Conservation (phyloP, 495 filamentous ascomycete genomes). For the Acidomyces sp. region DNA sequence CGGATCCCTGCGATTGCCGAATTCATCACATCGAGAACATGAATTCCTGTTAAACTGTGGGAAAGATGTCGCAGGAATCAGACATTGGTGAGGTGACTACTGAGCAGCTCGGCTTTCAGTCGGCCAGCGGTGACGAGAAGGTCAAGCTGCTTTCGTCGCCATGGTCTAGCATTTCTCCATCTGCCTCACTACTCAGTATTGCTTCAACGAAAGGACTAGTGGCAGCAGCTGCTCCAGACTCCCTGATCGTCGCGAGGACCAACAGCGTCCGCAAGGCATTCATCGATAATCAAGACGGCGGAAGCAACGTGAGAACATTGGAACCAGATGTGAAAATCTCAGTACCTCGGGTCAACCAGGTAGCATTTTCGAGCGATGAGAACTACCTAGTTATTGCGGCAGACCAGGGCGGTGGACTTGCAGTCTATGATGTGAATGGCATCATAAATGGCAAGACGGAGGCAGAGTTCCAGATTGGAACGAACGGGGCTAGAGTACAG, state of each 20-base stretch:
- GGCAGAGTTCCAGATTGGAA: constrained; percentile 57
- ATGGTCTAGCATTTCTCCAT: constrained; percentile 61
- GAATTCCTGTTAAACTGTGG: constrained; percentile 5
- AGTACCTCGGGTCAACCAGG: constrained; percentile 68
- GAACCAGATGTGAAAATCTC: constrained; percentile 58
- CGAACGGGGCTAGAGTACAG: constrained; percentile 60
- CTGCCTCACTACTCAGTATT: constrained; percentile 72
- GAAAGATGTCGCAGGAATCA: constrained; percentile 1
- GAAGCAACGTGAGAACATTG: constrained; percentile 56
- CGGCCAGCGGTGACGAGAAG: constrained; percentile 66
- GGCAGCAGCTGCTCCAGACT: constrained; percentile 75
- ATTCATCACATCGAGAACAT: no score
- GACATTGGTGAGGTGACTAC: constrained; percentile 50
- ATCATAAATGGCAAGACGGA: constrained; percentile 54
- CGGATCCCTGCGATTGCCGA: no score
- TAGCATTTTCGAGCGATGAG: constrained; percentile 80
- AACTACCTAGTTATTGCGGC: constrained; percentile 70
- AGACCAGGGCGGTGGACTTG: constrained; percentile 68
- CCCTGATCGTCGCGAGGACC: constrained; percentile 63
- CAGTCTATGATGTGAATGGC: constrained; percentile 60
- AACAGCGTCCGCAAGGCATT: constrained; percentile 67
- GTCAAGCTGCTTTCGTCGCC: constrained; percentile 63
- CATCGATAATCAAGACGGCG: constrained; percentile 36
- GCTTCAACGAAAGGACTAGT: constrained; percentile 69
- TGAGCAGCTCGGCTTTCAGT: constrained; percentile 66